Evolutionary conservation across 2,329 filamentous ascomycete species (phyloP), one percentile per base, ranked within the genome.

Genomic region (Exserohilum rostratum): DNA sequence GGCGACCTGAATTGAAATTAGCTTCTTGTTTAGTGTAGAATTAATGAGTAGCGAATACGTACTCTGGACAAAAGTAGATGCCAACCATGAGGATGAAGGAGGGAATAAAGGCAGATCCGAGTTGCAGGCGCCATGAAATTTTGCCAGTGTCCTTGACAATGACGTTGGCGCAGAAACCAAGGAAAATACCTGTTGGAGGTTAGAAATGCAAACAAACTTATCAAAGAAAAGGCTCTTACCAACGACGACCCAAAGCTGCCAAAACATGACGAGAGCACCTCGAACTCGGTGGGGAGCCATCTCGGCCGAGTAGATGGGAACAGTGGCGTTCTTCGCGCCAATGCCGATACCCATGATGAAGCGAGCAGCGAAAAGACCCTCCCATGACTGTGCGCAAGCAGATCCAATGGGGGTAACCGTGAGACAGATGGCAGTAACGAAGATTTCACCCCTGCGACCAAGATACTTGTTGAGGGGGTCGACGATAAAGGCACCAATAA

Each of bases 111-210:
- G 74, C 75, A 6, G 76, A 70, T 10, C 72, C 76, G 9, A 77
- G 61, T 53, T 73, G 67, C n/a, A 73, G 60, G 46, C 71, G 65
- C 71, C 72, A 75, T 5, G 71, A 62, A 47, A 76, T 77, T 10
- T 52, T 50, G 6, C 69, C 64, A 34, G 68, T 73, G 40, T 76
- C 73, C 48, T 73, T 73, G 56, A 82, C 80, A 6, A 78, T 79
- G 17, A 82, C 77, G 12, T 78, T 79, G 67, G 80, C 79, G 53
- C 79, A 78, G 59, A 80, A 80, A 10, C 80, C 79, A 9, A 82
- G 53, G 66, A 76, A 73, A 35, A 77, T 74, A 48, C 80, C 79
- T 59, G 13, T 13, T 7, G 1, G 20, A 12, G 3, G 44, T 63
- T 53, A 61, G 57, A n/a, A n/a, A n/a, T n/a, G n/a, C n/a, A n/a